Conservation (phyloP, 2,329 filamentous ascomycete genomes). For the Fusarium compactum region DNA sequence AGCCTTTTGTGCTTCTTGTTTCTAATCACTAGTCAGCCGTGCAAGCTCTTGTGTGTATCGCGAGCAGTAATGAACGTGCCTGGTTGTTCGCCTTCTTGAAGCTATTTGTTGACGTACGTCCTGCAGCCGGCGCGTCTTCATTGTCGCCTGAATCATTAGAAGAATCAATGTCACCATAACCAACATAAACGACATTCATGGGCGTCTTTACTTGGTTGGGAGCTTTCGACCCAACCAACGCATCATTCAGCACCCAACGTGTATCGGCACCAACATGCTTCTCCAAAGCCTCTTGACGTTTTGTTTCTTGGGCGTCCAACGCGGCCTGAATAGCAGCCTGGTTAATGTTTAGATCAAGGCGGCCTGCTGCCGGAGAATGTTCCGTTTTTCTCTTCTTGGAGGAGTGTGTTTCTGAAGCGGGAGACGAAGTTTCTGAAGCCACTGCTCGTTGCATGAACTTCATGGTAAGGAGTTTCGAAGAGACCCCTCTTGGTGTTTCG, state of each 20-base stretch:
- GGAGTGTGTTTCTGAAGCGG: conserved; percentile 63
- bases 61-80: conserved; percentile 41
- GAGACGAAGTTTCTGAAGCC: conserved; percentile 65
- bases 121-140: conserved; percentile 51
- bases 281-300: conserved; percentile 70
- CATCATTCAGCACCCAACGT: conserved; percentile 77
- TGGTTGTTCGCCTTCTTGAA: conserved; percentile 46
- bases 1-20: conserved; percentile 25
- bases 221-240: conserved; percentile 42
- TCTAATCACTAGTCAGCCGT: conserved; percentile 36
- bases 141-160: conserved; percentile 52
- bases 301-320: conserved; percentile 74
- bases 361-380: conserved; percentile 53
- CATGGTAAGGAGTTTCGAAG: conserved; percentile 90
- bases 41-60: background rate
- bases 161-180: conserved; percentile 64
- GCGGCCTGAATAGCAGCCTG: conserved; percentile 72
- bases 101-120: conserved; percentile 54
- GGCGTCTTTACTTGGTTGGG: conserved; percentile 52
- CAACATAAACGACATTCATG: conserved; percentile 70
- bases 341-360: conserved; percentile 60
- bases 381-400: conserved; percentile 73
- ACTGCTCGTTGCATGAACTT: conserved; percentile 97
- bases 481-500: conserved; percentile 76
- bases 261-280: conserved; percentile 76